Conservation (phyloP, 306 rosid species). For the Cucurbita pepo region DNA sequence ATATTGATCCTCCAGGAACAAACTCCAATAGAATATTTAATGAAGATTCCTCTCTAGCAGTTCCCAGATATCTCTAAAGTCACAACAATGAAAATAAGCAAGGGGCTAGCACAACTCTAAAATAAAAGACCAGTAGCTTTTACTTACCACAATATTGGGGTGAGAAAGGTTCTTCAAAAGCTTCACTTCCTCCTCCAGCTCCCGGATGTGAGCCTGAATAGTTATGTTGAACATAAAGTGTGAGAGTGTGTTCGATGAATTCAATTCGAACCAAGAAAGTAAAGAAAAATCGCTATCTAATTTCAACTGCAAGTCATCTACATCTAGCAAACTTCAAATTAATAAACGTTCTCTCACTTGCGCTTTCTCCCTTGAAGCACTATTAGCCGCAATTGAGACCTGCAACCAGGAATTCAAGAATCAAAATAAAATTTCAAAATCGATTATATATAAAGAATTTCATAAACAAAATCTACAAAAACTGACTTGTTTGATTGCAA, state of each 20-base stretch:
- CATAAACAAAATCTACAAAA: not conserved
- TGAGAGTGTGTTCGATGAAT: not conserved
- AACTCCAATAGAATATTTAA: constrained; percentile 82
- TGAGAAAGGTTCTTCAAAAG: constrained; percentile 83
- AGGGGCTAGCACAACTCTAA: not conserved
- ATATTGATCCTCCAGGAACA: constrained; percentile 90
- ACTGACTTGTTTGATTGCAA: constrained; percentile 69
- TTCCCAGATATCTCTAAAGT: constrained; percentile 69
- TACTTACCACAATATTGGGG: constrained; percentile 81
- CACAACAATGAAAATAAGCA: not conserved
- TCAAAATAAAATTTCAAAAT: constrained; percentile 1
- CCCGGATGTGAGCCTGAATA: constrained; percentile 67
- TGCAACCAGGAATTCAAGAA: constrained; percentile 14
- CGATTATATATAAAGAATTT: not conserved
- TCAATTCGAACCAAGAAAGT: not conserved
- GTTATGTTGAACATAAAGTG: not conserved
- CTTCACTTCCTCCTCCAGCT: constrained; percentile 86
- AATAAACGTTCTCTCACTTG: constrained; percentile 26
- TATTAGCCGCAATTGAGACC: constrained; percentile 64
- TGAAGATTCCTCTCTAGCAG: constrained; percentile 75
- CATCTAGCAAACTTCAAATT: not conserved
- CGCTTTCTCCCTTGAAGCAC: constrained; percentile 63
- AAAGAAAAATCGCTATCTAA: not conserved
- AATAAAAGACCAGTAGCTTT: not conserved
- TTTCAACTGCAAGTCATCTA: not conserved